These are phyloP conservation scores for Erodium texanum DNA, from an alignment of 441 rosid genomes.

Conservation along the genomic window DNA sequence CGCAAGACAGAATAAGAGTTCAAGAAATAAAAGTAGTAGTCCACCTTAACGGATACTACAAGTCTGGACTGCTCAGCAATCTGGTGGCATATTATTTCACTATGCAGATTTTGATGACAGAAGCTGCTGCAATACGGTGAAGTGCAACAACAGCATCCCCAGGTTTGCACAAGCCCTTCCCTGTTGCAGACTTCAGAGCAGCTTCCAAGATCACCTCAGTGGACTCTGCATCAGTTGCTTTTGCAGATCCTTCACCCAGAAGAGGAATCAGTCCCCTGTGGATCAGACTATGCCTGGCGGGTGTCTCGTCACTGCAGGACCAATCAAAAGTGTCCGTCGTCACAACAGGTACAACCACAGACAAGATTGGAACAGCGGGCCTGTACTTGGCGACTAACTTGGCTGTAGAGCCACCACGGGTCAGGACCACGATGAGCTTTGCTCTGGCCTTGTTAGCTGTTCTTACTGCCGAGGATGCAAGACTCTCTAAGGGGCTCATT, in stretches of 20 bases:
- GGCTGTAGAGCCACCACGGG: constrained; percentile 92
- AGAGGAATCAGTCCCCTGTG: constrained; percentile 69
- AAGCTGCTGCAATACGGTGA: constrained; percentile 76
- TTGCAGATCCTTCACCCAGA: constrained; percentile 73
- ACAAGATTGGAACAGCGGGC: constrained; percentile 76
- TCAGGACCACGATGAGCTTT: constrained; percentile 66
- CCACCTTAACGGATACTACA: background rate
- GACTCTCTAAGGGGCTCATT: constrained; percentile 86
- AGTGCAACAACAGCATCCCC: constrained; percentile 85
- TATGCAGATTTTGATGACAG: constrained; percentile 73
- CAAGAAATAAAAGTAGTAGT: constrained; percentile 2
- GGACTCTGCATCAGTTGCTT: constrained; percentile 75
- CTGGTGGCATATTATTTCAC: constrained; percentile 39
- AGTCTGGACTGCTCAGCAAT: background rate
- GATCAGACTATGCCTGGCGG: constrained; percentile 85
- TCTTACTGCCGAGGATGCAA: constrained; percentile 90
- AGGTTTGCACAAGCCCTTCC: constrained; percentile 51
- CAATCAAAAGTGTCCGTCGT: constrained; percentile 77
- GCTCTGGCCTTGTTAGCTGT: constrained; percentile 77
- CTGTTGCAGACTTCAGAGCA: constrained; percentile 57
- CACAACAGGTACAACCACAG: constrained; percentile 79
- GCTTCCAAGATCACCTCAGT: constrained; percentile 76
- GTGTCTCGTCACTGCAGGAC: constrained; percentile 82
- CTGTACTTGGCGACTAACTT: constrained; percentile 91
- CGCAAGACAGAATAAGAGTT: constrained; percentile 10